phyloP scores from a whole-genome alignment of 176 grass and related monocot species.

The Triticum timopheevii region DNA sequence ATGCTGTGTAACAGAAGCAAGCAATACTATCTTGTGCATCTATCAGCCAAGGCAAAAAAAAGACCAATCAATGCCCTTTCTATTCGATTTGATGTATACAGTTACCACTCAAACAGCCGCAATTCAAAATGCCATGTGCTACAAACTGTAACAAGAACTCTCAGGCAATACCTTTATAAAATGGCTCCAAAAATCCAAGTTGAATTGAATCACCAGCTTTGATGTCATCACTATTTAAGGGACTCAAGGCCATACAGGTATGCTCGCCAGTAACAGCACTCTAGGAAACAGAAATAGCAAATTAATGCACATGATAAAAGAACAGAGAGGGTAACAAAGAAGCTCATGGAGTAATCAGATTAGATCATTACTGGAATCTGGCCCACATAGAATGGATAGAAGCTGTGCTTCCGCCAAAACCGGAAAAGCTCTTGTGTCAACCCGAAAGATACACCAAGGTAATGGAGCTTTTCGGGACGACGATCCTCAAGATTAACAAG shows the following conservation, averaged over 20 bases:
- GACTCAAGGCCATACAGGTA: constrained; percentile 90
- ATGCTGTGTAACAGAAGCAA: neutral
- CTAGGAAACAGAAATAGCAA: constrained; percentile 43
- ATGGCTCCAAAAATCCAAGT: constrained; percentile 81
- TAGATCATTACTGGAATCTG: constrained; percentile 73
- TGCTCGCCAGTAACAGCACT: constrained; percentile 97
- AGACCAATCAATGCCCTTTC: neutral
- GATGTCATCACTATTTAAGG: constrained; percentile 71
- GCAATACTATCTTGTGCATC: neutral
- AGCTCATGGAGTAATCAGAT: constrained; percentile 23
- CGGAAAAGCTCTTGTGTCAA: constrained; percentile 85
- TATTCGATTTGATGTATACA: constrained; percentile 14
- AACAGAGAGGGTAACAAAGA: constrained; percentile 14
- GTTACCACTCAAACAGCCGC: neutral
- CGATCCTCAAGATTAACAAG: constrained; percentile 69
- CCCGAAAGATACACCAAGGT: constrained; percentile 90
- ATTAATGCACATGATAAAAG: constrained; percentile 13
- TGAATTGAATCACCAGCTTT: constrained; percentile 47
- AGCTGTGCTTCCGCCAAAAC: constrained; percentile 88
- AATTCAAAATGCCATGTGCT: neutral
- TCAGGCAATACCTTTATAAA: constrained; percentile 62
- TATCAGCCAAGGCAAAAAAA: neutral
- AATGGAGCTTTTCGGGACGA: constrained; percentile 82
- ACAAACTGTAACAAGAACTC: neutral
- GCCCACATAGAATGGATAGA: constrained; percentile 92